phyloP scores from a whole-genome alignment of 78 protist genomes.

The Dictyostelium citrinum region DNA sequence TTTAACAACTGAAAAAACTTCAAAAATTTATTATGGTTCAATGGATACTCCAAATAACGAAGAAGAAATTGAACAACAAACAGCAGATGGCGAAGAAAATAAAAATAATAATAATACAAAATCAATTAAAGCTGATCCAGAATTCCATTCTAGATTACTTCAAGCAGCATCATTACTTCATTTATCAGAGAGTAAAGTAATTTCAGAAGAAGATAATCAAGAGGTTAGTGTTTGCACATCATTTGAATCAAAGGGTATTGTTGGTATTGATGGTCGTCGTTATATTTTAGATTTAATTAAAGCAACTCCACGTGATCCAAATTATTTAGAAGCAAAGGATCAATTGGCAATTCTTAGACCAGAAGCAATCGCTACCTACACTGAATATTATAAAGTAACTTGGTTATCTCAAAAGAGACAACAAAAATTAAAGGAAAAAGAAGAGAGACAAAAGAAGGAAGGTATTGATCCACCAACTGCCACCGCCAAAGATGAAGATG shows the following conservation, averaged over 20 bases:
- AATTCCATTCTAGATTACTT: constrained; percentile 7
- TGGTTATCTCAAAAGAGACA: constrained; percentile 1
- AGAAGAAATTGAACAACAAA: background rate
- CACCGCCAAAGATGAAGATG: background rate
- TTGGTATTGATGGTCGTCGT: constrained; percentile 81
- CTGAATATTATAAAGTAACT: constrained; percentile 25
- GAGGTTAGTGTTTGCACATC: constrained; percentile 36
- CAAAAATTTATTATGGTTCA: constrained; percentile 74
- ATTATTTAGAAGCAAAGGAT: constrained; percentile 42
- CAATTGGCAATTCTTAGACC: constrained; percentile 63
- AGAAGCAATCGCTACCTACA: constrained; percentile 69
- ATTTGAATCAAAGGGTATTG: constrained; percentile 64
- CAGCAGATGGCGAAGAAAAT: background rate
- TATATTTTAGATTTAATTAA: constrained; percentile 77
- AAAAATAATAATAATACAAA: background rate
- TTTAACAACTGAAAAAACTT: constrained; percentile 64
- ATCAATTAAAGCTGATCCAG: constrained; percentile 37
- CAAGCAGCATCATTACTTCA: constrained; percentile 23
- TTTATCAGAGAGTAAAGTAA: constrained; percentile 30
- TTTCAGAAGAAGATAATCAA: background rate
- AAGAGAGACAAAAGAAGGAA: background rate
- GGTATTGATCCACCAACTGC: background rate
- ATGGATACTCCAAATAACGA: constrained; percentile 37
- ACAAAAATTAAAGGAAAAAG: background rate
- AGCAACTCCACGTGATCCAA: constrained; percentile 85